phyloP scores from a whole-genome alignment of 225 moss, liverwort and hornwort species.

The Antitrichia curtipendula region DNA sequence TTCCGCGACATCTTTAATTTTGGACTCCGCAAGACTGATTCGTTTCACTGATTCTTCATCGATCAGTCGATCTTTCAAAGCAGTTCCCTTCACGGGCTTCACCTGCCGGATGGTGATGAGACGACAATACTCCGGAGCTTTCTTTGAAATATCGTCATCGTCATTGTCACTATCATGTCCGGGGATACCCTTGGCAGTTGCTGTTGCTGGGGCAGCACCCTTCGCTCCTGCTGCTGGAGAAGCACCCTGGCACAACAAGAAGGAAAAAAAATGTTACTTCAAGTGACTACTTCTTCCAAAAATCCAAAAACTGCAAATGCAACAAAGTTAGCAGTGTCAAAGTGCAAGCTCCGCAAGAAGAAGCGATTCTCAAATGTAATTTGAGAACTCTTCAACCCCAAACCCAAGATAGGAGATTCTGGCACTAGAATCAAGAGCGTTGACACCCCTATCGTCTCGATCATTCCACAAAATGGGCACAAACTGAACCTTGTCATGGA shows the following conservation, averaged over 20 bases:
- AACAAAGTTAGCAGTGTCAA: neutral
- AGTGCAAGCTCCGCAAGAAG: neutral
- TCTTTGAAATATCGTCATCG: conserved; percentile 22
- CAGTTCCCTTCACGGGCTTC: conserved; percentile 55
- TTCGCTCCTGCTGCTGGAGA: neutral
- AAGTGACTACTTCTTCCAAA: neutral
- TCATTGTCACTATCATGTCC: neutral
- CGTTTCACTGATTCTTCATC: conserved; percentile 55
- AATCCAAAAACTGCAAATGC: neutral
- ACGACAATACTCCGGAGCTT: conserved; percentile 38
- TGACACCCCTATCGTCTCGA: neutral
- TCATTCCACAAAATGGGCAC: neutral
- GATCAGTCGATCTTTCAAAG: conserved; percentile 33
- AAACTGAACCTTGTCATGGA: neutral
- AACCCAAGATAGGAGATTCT: neutral
- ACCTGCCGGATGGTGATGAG: conserved; percentile 81
- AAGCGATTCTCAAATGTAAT: neutral
- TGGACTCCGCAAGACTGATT: conserved; percentile 77
- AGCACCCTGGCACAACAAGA: neutral
- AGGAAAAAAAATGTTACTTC: neutral
- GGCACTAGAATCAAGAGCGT: neutral
- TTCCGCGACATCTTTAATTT: conserved; percentile 59
- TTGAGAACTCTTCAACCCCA: neutral
- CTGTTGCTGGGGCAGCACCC: neutral
- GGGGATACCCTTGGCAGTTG: neutral